These are phyloP conservation scores for Alternaria arborescens DNA, from an alignment of 2,329 filamentous ascomycete genomes.

Conservation along the genomic window DNA sequence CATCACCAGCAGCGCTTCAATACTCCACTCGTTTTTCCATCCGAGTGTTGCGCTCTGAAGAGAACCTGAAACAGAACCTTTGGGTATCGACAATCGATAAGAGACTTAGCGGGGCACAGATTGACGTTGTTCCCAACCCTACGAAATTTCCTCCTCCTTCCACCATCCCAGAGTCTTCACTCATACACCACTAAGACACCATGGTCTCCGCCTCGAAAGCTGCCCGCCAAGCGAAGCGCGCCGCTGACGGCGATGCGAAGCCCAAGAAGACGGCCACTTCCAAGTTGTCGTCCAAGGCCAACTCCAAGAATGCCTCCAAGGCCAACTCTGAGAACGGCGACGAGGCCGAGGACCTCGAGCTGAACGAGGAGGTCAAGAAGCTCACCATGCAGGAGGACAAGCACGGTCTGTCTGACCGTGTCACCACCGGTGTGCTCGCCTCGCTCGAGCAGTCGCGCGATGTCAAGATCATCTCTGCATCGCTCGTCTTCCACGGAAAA, in stretches of 20 bases:
- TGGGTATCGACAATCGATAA: constrained; percentile 23
- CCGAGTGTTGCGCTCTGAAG: constrained; percentile 23
- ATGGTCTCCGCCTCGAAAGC: constrained; percentile 76
- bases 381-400: constrained; percentile 94
- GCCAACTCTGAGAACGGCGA: constrained; percentile 76
- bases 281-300: constrained; percentile 74
- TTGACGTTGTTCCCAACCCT: constrained; percentile 30
- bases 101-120: constrained; percentile 33
- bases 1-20: constrained; percentile 9
- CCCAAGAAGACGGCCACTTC: constrained; percentile 79
- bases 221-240: constrained; percentile 72
- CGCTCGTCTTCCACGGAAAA: constrained; percentile 95
- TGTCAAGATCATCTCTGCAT: constrained; percentile 94
- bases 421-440: constrained; percentile 94
- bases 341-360: constrained; percentile 70
- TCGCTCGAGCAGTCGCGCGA: constrained; percentile 87
- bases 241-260: constrained; percentile 66
- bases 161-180: constrained; percentile 28
- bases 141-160: constrained; percentile 37
- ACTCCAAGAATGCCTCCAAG: constrained; percentile 68
- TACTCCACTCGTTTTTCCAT: constrained; percentile 21
- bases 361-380: constrained; percentile 82
- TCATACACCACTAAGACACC: constrained; percentile 36
- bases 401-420: constrained; percentile 93
- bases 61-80: constrained; percentile 13